A percentile compares a stretch with the other conserved stretches of the same genome.
phyloP scores from a whole-genome alignment of 192 early-diverging fungal genomes.

The Coemansia guatemalensis region DNA sequence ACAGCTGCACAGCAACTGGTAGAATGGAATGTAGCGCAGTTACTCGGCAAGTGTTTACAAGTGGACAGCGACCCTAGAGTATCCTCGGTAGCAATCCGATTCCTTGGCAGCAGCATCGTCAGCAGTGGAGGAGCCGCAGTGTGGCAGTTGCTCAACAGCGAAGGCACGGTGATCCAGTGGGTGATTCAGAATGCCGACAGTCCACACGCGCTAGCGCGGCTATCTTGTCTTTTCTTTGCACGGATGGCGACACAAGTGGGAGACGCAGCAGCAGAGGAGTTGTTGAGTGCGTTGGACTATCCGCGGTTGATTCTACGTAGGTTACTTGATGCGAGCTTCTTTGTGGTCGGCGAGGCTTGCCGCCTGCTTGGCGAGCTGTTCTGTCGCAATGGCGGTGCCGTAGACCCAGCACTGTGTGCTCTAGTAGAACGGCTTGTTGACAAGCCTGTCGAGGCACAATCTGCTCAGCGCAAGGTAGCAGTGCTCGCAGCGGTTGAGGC shows the following conservation, averaged over 20 bases:
- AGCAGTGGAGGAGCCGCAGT: too few relatives aligned
- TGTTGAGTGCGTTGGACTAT: constrained; percentile 20
- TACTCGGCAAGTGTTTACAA: constrained; percentile 16
- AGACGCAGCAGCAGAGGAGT: background rate
- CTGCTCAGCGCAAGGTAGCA: constrained; percentile 17
- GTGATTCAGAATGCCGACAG: constrained; percentile 29
- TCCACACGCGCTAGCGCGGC: constrained; percentile 37
- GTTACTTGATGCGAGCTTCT: constrained; percentile 39
- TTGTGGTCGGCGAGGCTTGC: constrained; percentile 40
- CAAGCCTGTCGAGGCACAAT: constrained; percentile 11
- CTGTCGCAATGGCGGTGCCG: background rate
- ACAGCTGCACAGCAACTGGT: constrained; percentile 12
- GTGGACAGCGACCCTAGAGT: constrained; percentile 32
- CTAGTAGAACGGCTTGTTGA: constrained; percentile 14
- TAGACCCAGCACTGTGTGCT: constrained; percentile 12
- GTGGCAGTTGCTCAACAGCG: background rate
- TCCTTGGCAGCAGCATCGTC: constrained; percentile 25
- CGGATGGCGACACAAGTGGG: constrained; percentile 14
- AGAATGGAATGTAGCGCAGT: constrained; percentile 15
- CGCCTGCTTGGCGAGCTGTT: constrained; percentile 19
- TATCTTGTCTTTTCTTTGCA: constrained; percentile 35
- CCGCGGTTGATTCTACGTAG: constrained; percentile 21
- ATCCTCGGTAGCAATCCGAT: constrained; percentile 39
- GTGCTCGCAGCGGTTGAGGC: constrained; percentile 10
- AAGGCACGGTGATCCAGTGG: constrained; percentile 15